These are phyloP conservation scores for Geum urbanum DNA, from an alignment of 306 rosid genomes.

Conservation along the genomic window DNA sequence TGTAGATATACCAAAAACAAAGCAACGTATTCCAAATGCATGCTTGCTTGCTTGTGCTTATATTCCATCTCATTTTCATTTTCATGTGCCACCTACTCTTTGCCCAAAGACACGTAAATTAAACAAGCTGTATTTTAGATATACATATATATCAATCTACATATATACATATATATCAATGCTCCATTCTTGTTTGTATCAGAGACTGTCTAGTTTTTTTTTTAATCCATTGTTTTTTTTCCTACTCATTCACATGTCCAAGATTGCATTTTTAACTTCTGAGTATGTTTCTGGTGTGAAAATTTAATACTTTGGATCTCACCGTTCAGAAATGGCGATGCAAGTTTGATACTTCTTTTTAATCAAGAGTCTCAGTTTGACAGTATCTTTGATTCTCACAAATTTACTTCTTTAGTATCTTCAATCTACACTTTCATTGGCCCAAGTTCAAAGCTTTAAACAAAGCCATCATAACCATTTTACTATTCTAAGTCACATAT, in stretches of 20 bases:
- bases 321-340: neutral
- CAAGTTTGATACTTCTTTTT: neutral
- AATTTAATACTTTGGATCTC: neutral
- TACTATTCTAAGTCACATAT: neutral
- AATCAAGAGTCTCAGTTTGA: neutral
- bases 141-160: no score
- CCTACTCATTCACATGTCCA: neutral
- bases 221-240: neutral
- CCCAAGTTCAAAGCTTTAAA: conserved; percentile 1
- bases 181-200: neutral
- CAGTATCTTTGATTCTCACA: neutral
- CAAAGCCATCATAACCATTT: neutral
- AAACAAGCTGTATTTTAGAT: no score
- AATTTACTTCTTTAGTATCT: conserved; percentile 2
- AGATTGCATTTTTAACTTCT: neutral
- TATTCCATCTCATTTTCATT: no score
- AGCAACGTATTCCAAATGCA: no score
- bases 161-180: neutral
- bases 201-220: neutral
- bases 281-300: neutral
- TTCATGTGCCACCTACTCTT: no score
- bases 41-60: no score
- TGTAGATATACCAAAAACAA: no score
- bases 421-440: neutral
- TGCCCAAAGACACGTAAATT: no score